These are phyloP conservation scores for Clonostachys byssicola DNA, from an alignment of 2,329 filamentous ascomycete species.

Conservation along the genomic window DNA sequence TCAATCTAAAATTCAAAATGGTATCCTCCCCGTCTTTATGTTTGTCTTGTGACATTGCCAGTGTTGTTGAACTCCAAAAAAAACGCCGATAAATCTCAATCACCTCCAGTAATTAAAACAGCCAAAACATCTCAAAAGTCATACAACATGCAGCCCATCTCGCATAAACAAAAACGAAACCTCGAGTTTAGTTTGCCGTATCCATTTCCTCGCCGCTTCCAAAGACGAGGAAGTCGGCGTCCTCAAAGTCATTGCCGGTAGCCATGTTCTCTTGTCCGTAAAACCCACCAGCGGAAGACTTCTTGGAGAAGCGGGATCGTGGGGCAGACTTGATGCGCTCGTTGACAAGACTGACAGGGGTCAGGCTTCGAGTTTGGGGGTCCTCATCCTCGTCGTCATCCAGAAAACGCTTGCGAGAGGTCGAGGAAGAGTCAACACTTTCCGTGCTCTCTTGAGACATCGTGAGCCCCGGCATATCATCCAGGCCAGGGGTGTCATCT, in stretches of 20 bases:
- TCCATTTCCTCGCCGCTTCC: slow-evolving; percentile 36
- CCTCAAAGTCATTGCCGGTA: slow-evolving; percentile 57
- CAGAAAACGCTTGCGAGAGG: slow-evolving; percentile 42
- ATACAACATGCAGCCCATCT: neutral
- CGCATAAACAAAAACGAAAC: slow-evolving; percentile 5
- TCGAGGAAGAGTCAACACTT: slow-evolving; percentile 19
- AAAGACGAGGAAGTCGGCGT: slow-evolving; percentile 61
- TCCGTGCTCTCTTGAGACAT: slow-evolving; percentile 51
- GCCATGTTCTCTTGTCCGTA: slow-evolving; percentile 42
- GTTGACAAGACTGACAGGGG: slow-evolving; percentile 28
- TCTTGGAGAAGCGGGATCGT: slow-evolving; percentile 19
- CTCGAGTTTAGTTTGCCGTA: slow-evolving; percentile 6
- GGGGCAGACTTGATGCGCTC: slow-evolving; percentile 46
- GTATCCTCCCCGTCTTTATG: too few relatives aligned
- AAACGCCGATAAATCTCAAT: too few relatives aligned
- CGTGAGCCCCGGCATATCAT: slow-evolving; percentile 41
- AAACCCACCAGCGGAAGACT: neutral
- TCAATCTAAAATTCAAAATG: too few relatives aligned
- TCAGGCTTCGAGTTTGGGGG: slow-evolving; percentile 27
- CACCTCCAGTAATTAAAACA: neutral
- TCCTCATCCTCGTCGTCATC: slow-evolving; percentile 32
- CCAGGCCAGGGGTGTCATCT: slow-evolving; percentile 22
- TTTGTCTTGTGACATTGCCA: too few relatives aligned
- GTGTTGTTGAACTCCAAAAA: too few relatives aligned
- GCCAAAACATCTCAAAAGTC: slow-evolving; percentile 2